These are phyloP conservation scores for Themeda triandra DNA, from an alignment of 176 grass and related monocot genomes.

Conservation along the genomic window DNA sequence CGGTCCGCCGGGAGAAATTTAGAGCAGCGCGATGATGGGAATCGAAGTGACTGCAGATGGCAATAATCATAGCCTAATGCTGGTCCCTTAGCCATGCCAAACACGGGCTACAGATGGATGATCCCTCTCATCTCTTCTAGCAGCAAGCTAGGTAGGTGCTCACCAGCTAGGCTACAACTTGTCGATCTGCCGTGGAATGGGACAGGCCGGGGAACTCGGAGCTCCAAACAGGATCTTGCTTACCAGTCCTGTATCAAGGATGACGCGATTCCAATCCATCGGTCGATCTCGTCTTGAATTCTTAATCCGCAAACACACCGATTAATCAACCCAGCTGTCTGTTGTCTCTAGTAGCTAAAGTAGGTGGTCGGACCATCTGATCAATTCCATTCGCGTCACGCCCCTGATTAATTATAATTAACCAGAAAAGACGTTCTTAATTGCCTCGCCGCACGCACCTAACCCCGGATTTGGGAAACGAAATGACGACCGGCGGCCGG, in stretches of 20 bases:
- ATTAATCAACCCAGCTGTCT: not conserved
- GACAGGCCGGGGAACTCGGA: not conserved
- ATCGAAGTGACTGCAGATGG: not conserved
- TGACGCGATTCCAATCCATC: not conserved
- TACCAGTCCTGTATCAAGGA: not conserved
- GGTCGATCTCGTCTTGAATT: not conserved
- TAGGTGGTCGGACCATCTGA: not conserved
- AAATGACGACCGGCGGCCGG: not conserved
- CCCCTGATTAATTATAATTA: not conserved
- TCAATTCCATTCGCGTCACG: conserved; percentile 12
- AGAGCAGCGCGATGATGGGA: not conserved
- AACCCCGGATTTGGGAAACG: not conserved
- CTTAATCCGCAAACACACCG: not conserved
- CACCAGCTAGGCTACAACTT: not conserved
- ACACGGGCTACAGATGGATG: too few relatives aligned
- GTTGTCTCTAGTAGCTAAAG: not conserved
- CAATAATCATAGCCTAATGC: not conserved
- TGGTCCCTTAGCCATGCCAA: too few relatives aligned
- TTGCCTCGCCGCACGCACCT: not conserved
- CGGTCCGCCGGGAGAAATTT: not conserved
- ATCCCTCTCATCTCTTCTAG: not conserved
- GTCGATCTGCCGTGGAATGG: not conserved
- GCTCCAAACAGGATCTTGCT: not conserved
- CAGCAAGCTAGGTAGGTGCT: not conserved
- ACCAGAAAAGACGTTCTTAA: not conserved